Evolutionary conservation across 768 basidiomycete genomes (phyloP).

Genomic region (Phylloporus scabripes): DNA sequence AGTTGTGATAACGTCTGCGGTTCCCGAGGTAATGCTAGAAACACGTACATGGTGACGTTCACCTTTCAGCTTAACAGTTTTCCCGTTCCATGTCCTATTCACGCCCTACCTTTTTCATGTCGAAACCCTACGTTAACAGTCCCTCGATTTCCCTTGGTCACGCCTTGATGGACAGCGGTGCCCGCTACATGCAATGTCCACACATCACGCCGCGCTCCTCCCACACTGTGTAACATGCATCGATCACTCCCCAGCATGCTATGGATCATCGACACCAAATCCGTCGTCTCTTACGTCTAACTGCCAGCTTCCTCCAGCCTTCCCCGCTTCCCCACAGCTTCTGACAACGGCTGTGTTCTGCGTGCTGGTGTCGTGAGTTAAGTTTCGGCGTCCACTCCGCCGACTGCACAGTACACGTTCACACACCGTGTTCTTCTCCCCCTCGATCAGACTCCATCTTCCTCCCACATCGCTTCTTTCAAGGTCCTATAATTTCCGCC

Average conservation of each 20-base stretch:
- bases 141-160: neutral
- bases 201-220: neutral
- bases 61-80: slow-evolving; percentile 3
- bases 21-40: slow-evolving; percentile 13
- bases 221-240: neutral
- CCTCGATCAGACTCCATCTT: slow-evolving; percentile 18
- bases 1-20: neutral
- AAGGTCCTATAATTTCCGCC: slow-evolving; percentile 19
- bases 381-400: slow-evolving; percentile 4
- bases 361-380: neutral
- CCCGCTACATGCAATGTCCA: neutral
- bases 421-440: slow-evolving; percentile 4
- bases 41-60: slow-evolving; percentile 4
- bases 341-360: neutral
- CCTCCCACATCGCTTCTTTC: slow-evolving; percentile 19
- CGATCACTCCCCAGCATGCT: neutral
- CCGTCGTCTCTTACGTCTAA: slow-evolving; percentile 3
- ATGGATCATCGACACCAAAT: slow-evolving; percentile 4
- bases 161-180: neutral
- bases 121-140: neutral
- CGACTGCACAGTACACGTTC: slow-evolving; percentile 7
- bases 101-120: neutral
- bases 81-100: slow-evolving; percentile 12
- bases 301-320: slow-evolving; percentile 14
- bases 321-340: slow-evolving; percentile 24